Evolutionary conservation across 2,329 filamentous ascomycete genomes (phyloP).

Genomic region (Magnaporthiopsis rhizophila): DNA sequence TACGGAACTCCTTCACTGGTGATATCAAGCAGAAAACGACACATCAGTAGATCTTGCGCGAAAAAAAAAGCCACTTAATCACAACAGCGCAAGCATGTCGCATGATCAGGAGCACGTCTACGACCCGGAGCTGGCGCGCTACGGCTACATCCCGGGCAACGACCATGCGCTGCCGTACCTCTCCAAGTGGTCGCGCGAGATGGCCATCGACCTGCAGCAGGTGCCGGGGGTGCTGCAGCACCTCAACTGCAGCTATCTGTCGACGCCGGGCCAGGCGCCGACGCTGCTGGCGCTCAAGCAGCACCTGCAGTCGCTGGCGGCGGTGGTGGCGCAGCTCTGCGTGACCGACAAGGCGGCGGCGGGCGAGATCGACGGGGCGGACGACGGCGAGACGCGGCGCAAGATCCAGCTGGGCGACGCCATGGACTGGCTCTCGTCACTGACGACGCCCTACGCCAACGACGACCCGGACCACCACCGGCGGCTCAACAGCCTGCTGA

Average conservation of each 20-base stretch:
- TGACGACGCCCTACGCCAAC: slow-evolving; percentile 39
- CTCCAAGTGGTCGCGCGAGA: slow-evolving; percentile 28
- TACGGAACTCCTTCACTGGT: no score
- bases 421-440: slow-evolving; percentile 45
- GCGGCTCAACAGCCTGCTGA: slow-evolving; percentile 37
- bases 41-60: neutral
- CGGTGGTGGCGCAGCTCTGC: slow-evolving; percentile 41
- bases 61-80: no score
- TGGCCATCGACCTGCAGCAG: slow-evolving; percentile 17
- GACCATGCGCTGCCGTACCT: slow-evolving; percentile 33
- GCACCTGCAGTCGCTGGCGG: slow-evolving; percentile 48
- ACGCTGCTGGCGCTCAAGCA: slow-evolving; percentile 51
- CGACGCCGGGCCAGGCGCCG: slow-evolving; percentile 40
- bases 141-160: slow-evolving; percentile 24
- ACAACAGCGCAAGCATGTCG: slow-evolving; percentile 10
- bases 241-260: slow-evolving; percentile 51
- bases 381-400: slow-evolving; percentile 9
- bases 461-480: slow-evolving; percentile 37
- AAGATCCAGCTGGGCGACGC: slow-evolving; percentile 5
- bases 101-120: slow-evolving; percentile 13
- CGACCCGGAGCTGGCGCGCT: slow-evolving; percentile 11
- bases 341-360: slow-evolving; percentile 16
- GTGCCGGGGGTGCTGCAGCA: slow-evolving; percentile 34
- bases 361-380: slow-evolving; percentile 11
- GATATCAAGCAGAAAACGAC: no score